A percentile compares a stretch with the other conserved stretches of the same genome.
Conservation (phyloP, 805 yeast species). For the Ogataea naganishii region DNA sequence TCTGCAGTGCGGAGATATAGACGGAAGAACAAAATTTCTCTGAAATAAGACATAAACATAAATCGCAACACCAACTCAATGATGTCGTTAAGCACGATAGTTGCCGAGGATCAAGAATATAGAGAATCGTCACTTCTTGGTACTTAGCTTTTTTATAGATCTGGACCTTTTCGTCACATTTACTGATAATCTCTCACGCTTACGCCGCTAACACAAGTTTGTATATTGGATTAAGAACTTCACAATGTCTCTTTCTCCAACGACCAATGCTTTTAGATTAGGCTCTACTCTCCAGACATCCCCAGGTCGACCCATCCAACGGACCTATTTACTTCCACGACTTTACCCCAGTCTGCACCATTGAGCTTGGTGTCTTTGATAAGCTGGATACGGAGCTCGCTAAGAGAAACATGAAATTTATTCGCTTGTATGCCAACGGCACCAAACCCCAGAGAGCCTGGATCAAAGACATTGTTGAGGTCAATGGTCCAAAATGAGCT, state of each 20-base stretch:
- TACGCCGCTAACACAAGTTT: too few species aligned
- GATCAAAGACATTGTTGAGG: slow-evolving; percentile 66
- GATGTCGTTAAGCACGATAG: too few species aligned
- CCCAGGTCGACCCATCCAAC: slow-evolving; percentile 51
- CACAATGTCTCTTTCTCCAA: slow-evolving; percentile 31
- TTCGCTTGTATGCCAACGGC: slow-evolving; percentile 62
- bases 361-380: slow-evolving; percentile 78
- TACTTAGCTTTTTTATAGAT: too few species aligned
- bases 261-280: slow-evolving; percentile 32
- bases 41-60: too few species aligned
- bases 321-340: slow-evolving; percentile 67
- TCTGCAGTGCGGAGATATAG: too few species aligned
- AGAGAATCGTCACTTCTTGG: too few species aligned
- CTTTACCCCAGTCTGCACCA: slow-evolving; percentile 95
- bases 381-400: slow-evolving; percentile 61
- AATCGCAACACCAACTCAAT: too few species aligned
- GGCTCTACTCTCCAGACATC: slow-evolving; percentile 68
- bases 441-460: slow-evolving; percentile 54
- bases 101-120: too few species aligned
- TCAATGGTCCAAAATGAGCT: slow-evolving; percentile 49
- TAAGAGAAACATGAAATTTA: slow-evolving; percentile 54
- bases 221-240: too few species aligned
- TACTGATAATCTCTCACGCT: too few species aligned
- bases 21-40: too few species aligned
- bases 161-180: too few species aligned